Conservation (phyloP, 169 alveolate species). For the Plasmodium inui region DNA sequence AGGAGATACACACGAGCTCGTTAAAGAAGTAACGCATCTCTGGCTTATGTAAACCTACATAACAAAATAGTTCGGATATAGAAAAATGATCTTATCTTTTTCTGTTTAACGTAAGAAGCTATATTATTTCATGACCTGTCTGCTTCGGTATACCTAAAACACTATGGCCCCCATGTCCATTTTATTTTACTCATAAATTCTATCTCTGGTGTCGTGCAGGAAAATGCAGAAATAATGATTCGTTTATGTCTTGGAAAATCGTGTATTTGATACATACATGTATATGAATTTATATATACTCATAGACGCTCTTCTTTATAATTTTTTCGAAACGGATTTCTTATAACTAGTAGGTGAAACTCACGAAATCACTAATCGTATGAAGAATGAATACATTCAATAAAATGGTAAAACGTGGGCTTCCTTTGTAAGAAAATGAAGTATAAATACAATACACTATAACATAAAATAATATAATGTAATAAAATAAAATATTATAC, state of each 20-base stretch:
- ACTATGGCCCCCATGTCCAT: not conserved
- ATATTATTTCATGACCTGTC: not conserved
- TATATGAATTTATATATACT: not conserved
- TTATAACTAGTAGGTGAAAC: not conserved
- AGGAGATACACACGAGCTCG: not conserved
- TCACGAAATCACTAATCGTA: not conserved
- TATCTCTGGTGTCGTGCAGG: not conserved
- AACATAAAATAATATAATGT: not conserved
- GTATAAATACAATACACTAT: not conserved
- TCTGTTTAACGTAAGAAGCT: not conserved
- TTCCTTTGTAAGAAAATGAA: not conserved
- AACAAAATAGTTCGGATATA: not conserved
- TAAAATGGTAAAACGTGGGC: not conserved
- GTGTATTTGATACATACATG: not conserved
- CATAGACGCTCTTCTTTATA: not conserved
- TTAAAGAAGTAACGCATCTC: not conserved
- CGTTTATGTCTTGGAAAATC: not conserved
- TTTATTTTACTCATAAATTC: not conserved
- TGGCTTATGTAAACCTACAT: not conserved
- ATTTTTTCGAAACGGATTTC: not conserved
- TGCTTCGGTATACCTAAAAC: not conserved
- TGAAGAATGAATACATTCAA: not conserved
- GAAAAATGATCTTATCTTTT: not conserved
- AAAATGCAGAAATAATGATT: not conserved
- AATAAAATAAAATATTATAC: too few relatives aligned